Conservation (phyloP, 148 eudicot species). For the Linanthus parryae region DNA sequence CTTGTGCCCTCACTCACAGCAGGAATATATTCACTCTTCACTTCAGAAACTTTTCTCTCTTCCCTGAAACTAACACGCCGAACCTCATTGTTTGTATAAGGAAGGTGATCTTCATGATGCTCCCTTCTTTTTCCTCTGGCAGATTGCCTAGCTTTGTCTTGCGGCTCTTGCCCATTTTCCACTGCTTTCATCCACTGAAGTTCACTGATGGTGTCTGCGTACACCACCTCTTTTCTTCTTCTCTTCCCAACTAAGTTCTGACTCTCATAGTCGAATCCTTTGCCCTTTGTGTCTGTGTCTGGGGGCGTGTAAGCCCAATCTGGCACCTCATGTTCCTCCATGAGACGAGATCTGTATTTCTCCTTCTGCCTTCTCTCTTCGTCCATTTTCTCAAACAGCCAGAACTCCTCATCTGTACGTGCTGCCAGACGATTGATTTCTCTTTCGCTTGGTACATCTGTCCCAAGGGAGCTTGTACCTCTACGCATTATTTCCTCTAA, state of each 20-base stretch:
- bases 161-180: constrained; percentile 56
- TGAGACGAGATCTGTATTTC: constrained; percentile 78
- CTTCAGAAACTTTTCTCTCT: constrained; percentile 26
- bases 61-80: constrained; percentile 12
- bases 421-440: constrained; percentile 96
- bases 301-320: constrained; percentile 81
- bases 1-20: constrained; percentile 49
- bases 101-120: background rate
- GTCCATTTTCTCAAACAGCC: constrained; percentile 96
- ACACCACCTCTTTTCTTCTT: constrained; percentile 78
- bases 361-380: constrained; percentile 83
- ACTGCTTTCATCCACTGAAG: constrained; percentile 69
- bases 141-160: constrained; percentile 18
- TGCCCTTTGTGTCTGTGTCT: constrained; percentile 49
- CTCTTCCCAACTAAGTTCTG: constrained; percentile 70
- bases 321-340: constrained; percentile 91
- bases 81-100: constrained; percentile 18
- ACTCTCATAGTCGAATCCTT: constrained; percentile 69
- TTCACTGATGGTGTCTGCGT: constrained; percentile 74
- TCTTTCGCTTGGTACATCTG: constrained; percentile 92
- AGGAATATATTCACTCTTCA: constrained; percentile 37
- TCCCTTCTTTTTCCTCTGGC: constrained; percentile 46
- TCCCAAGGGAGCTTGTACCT: constrained; percentile 89
- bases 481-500: constrained; percentile 94
- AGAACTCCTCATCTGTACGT: constrained; percentile 88